Percentiles rank a stretch among this genome's conserved stretches.
Evolutionary conservation across 495 filamentous ascomycete genomes (phyloP).

Genomic region (Hyaloscypha variabilis): DNA sequence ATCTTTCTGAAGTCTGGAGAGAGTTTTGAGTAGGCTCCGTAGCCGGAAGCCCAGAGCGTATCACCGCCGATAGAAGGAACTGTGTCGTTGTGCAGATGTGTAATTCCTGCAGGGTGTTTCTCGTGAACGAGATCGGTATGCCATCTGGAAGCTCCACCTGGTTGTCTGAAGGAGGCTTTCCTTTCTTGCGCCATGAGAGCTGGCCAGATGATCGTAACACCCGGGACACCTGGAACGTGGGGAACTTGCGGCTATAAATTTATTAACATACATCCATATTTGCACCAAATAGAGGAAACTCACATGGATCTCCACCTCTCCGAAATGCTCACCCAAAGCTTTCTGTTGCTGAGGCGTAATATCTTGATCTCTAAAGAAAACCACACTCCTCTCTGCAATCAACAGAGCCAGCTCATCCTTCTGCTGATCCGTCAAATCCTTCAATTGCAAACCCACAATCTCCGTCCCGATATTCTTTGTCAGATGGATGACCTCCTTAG

Average conservation of each 20-base stretch:
- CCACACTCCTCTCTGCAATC: slow-evolving; percentile 73
- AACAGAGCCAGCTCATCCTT: slow-evolving; percentile 71
- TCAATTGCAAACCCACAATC: slow-evolving; percentile 69
- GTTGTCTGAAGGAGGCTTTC: slow-evolving; percentile 59
- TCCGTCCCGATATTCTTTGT: slow-evolving; percentile 73
- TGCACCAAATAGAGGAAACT: slow-evolving; percentile 27
- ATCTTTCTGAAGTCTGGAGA: slow-evolving; percentile 70
- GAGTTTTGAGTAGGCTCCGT: slow-evolving; percentile 72
- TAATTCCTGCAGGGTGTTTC: slow-evolving; percentile 69
- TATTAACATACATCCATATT: background rate
- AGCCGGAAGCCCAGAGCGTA: slow-evolving; percentile 73
- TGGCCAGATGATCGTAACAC: slow-evolving; percentile 70
- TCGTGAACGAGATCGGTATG: slow-evolving; percentile 74
- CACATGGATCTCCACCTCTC: slow-evolving; percentile 70
- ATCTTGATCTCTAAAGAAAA: slow-evolving; percentile 77
- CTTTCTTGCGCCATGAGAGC: slow-evolving; percentile 60
- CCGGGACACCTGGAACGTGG: slow-evolving; percentile 67
- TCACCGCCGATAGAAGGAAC: slow-evolving; percentile 68
- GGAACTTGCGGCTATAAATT: slow-evolving; percentile 65
- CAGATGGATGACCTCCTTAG: slow-evolving; percentile 66
- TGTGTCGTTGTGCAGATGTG: slow-evolving; percentile 69
- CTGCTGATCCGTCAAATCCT: slow-evolving; percentile 67
- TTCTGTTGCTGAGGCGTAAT: slow-evolving; percentile 71
- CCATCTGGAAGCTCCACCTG: slow-evolving; percentile 67
- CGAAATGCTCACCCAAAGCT: slow-evolving; percentile 64